Evolutionary conservation across 2,329 filamentous ascomycete species (phyloP), one percentile per base, ranked within the genome.

Genomic region (Monosporascus sp.): DNA sequence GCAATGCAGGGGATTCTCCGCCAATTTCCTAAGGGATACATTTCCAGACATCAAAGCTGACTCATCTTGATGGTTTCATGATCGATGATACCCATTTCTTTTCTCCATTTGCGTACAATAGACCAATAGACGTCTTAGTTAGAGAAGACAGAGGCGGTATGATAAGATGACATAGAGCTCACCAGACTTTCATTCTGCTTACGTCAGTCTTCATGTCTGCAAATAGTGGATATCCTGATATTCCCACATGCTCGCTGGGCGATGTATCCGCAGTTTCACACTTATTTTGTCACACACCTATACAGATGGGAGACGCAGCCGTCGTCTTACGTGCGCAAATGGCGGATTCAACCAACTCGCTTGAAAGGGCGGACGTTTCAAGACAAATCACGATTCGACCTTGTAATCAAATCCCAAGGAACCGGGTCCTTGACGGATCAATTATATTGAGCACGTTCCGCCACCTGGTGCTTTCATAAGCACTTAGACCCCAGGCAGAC

Each of bases 1-100:
- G 72, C 92, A 97, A 76, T 87, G 87, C 57, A 74, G 78, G 55
- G 77, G 87, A 56, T 96, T 95, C 68, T 86, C 88, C 2, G 80
- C 78, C 66, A 90, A 88, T 52, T 91, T 97, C 63, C 62, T 96
- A 58, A 76, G 79, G 63, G 77, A 85, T 46, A 74, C 83, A 35
- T 73, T 84, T 52, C 72, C 73, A 1, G 65, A 72, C 20, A 53
- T 57, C 6, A 24, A 51, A 45, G 44, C 48, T 56, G 41, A 49
- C 45, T 37, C 20, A 44, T 25, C 7, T 44, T 15, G 20, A 15
- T 5, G 17, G 14, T 44, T 44, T 20, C n/a, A 25, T 44, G 41
- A 44, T 44, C 7, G 18, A 46, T 31, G 24, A 46, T 46, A 46
- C 24, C 43, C 43, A 3, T 11, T 25, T 31, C 41, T 6, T 24